Evolutionary conservation across 192 early-diverging fungal genomes (phyloP).

Genomic region (Linnemannia elongata): DNA sequence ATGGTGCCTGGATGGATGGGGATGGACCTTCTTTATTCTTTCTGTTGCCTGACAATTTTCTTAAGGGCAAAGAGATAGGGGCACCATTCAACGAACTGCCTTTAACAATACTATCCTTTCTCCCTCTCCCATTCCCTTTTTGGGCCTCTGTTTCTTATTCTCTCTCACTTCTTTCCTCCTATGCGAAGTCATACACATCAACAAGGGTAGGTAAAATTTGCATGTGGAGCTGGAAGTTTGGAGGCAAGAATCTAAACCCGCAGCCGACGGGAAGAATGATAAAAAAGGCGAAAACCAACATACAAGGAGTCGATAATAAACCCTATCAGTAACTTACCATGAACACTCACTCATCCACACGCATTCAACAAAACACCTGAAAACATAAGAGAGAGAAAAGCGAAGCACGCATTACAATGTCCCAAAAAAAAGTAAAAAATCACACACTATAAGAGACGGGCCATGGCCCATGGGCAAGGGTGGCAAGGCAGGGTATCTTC

Average conservation of each 20-base stretch:
- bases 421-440: not conserved
- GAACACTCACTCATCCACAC: not conserved
- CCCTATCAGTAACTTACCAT: not conserved
- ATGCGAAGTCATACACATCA: not conserved
- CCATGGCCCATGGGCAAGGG: not conserved
- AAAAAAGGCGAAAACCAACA: not conserved
- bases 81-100: no score
- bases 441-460: not conserved
- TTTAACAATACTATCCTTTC: no score
- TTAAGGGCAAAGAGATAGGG: no score
- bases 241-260: not conserved
- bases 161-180: not conserved
- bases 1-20: no score
- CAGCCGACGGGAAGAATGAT: not conserved
- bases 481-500: not conserved
- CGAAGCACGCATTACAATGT: not conserved
- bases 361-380: not conserved
- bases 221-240: not conserved
- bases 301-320: no score
- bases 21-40: no score
- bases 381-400: not conserved
- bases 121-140: not conserved
- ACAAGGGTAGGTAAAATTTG: not conserved
- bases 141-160: no score
- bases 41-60: no score